phyloP scores from a whole-genome alignment of 1,139 yeast genomes.

The Dujonia santamariae region DNA sequence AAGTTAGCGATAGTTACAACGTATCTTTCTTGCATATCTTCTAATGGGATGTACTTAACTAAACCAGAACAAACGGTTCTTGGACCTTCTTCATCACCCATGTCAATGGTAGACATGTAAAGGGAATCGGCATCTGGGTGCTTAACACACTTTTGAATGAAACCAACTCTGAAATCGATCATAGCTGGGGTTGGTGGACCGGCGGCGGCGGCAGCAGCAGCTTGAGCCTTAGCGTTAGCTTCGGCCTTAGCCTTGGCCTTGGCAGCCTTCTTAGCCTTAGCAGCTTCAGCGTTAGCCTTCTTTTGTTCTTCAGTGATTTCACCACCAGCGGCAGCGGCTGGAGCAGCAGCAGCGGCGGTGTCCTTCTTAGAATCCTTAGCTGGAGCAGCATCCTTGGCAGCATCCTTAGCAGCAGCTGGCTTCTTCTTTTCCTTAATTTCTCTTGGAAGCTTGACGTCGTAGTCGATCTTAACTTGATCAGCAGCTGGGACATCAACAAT shows the following conservation, averaged over 20 bases:
- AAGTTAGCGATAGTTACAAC: conserved; percentile 59
- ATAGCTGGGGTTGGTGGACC: conserved; percentile 73
- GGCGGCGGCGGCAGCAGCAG: conserved; percentile 48
- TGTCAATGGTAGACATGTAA: conserved; percentile 92
- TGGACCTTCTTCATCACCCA: conserved; percentile 96
- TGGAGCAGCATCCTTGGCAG: conserved; percentile 23
- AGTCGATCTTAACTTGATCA: conserved; percentile 54
- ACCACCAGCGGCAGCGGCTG: conserved; percentile 15
- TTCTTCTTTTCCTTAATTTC: conserved; percentile 51
- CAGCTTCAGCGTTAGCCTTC: conserved; percentile 53
- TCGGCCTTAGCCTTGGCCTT: conserved; percentile 67
- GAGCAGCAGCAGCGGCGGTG: conserved; percentile 15
- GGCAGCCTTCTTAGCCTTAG: conserved; percentile 74
- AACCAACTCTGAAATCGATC: conserved; percentile 93
- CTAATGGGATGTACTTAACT: conserved; percentile 48
- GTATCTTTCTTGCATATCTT: conserved; percentile 43
- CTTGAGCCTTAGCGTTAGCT: conserved; percentile 45
- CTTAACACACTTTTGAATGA: conserved; percentile 91
- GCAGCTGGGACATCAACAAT: conserved; percentile 52
- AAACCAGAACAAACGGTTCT: conserved; percentile 96
- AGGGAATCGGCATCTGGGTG: conserved; percentile 98
- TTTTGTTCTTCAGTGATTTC: conserved; percentile 57
- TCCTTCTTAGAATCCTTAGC: conserved; percentile 17
- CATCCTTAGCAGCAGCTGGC: conserved; percentile 29
- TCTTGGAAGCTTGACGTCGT: conserved; percentile 60